These are phyloP conservation scores for Colletotrichum falcatum DNA, from an alignment of 2,329 filamentous ascomycete species.

Conservation along the genomic window DNA sequence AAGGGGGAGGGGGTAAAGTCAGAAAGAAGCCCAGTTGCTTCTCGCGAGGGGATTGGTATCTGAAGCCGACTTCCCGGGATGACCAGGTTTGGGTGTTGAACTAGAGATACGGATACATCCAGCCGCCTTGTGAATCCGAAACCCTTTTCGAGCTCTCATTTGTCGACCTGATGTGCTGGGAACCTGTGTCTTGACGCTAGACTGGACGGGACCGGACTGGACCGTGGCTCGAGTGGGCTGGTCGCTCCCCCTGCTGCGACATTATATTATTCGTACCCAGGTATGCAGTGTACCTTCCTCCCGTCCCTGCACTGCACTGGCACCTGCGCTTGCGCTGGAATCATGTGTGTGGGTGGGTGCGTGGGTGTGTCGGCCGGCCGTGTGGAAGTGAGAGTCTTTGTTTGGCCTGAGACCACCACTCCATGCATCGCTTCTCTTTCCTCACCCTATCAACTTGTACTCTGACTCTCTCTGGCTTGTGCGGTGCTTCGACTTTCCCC, in stretches of 20 bases:
- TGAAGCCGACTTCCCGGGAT: background rate
- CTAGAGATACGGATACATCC: constrained; percentile 16
- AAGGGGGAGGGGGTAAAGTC: background rate
- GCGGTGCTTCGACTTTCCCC: constrained; percentile 1
- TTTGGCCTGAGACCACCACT: constrained; percentile 19
- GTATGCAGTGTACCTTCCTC: background rate
- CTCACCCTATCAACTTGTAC: constrained; percentile 16
- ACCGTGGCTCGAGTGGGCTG: constrained; percentile 32
- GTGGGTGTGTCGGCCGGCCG: background rate
- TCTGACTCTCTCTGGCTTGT: background rate
- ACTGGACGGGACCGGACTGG: constrained; percentile 35
- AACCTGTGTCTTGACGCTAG: constrained; percentile 27
- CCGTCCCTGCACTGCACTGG: background rate
- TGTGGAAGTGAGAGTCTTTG: constrained; percentile 11
- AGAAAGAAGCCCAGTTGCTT: background rate
- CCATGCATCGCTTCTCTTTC: constrained; percentile 8
- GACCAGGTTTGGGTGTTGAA: constrained; percentile 22
- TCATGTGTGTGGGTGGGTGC: constrained; percentile 1
- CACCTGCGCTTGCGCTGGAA: constrained; percentile 9
- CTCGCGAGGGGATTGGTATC: constrained; percentile 11
- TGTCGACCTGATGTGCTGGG: constrained; percentile 19
- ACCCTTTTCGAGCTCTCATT: constrained; percentile 33
- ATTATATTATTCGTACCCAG: background rate
- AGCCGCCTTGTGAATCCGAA: constrained; percentile 32
- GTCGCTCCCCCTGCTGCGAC: background rate